Evolutionary conservation across 208 protist genomes (phyloP), one percentile per base, ranked within the genome.

Genomic region (Wallacemonas sp.): DNA sequence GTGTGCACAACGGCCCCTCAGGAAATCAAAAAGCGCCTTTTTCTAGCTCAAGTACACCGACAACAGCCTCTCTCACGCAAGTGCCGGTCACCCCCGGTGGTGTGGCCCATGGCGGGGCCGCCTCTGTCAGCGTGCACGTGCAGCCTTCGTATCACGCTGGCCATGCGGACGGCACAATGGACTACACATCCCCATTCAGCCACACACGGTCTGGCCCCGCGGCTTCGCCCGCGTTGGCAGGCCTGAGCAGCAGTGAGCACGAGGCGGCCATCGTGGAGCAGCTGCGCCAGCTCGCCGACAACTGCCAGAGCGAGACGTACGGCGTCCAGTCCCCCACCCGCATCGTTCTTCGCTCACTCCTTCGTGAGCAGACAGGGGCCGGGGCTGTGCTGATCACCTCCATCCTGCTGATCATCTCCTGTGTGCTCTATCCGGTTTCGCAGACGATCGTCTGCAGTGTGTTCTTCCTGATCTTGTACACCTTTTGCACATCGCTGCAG

Each of bases 351-450:
- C 72, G 69, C 30, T 77, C 69, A 22, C 70, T 91, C 4, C 62
- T 84, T 33, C 75, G 86, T 24, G 72, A 84, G 30, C 86, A 93
- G 56, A 83, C 76, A 36, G 73, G 80, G 33, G 80, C 85, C 31
- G 62, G 74, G 15, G 59, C 42, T 2, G 64, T 90, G 14, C 62
- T 70, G 19, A 62, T 81, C 2, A 92, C 90, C 22, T 90, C 73
- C 65, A 42, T 67, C 22, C 86, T 96, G 80, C 77, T 96, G 12
- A 21, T 91, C 36, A 53, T 82, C 22, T 86, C 84, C 3, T 92
- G 84, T 53, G 34, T 84, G 12, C 39, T 89, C 12, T 77, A 80
- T 49, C 83, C 80, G 2, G 68, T 61, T 34, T 34, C 69, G 28
- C 70, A 82, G 34, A 85, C 79, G 15, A 65, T 91, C 8, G 28